These are phyloP conservation scores for Trichosanthes cucumerina DNA, from an alignment of 306 rosid genomes.

Conservation along the genomic window DNA sequence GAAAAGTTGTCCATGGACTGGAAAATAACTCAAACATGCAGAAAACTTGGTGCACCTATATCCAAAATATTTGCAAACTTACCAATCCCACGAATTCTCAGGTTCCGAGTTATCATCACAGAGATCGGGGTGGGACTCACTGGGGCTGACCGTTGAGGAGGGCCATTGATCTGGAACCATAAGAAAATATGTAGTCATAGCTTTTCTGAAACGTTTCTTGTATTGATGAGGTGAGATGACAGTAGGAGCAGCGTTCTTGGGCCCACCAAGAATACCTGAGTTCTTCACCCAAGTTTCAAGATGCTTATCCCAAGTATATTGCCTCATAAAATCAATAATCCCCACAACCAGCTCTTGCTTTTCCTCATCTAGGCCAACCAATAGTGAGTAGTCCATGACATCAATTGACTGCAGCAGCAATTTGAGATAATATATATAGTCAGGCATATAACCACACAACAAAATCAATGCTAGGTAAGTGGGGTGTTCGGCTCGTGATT, in stretches of 20 bases:
- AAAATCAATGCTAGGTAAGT: not conserved
- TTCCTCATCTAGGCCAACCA: slow-evolving; percentile 92
- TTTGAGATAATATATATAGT: not conserved
- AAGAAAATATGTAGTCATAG: slow-evolving; percentile 90
- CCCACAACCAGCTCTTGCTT: slow-evolving; percentile 87
- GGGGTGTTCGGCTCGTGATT: not conserved
- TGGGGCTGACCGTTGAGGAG: slow-evolving; percentile 37
- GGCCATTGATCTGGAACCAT: slow-evolving; percentile 99
- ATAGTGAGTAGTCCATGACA: slow-evolving; percentile 94
- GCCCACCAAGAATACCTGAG: slow-evolving; percentile 96
- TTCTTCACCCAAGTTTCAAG: slow-evolving; percentile 97
- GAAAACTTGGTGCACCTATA: not conserved
- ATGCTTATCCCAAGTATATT: slow-evolving; percentile 99
- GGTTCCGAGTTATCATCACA: slow-evolving; percentile 43
- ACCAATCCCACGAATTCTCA: slow-evolving; percentile 18
- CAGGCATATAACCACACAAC: not conserved
- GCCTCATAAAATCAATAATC: slow-evolving; percentile 96
- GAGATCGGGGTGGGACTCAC: slow-evolving; percentile 60
- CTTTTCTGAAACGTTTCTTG: slow-evolving; percentile 96
- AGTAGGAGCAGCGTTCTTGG: slow-evolving; percentile 77
- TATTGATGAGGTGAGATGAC: slow-evolving; percentile 86
- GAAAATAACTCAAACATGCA: not conserved
- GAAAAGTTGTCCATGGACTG: not conserved
- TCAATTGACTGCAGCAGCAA: slow-evolving; percentile 58
- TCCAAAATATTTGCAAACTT: not conserved